Conservation (phyloP, 768 basidiomycete species). For the Coprinopsis strossmayeri region DNA sequence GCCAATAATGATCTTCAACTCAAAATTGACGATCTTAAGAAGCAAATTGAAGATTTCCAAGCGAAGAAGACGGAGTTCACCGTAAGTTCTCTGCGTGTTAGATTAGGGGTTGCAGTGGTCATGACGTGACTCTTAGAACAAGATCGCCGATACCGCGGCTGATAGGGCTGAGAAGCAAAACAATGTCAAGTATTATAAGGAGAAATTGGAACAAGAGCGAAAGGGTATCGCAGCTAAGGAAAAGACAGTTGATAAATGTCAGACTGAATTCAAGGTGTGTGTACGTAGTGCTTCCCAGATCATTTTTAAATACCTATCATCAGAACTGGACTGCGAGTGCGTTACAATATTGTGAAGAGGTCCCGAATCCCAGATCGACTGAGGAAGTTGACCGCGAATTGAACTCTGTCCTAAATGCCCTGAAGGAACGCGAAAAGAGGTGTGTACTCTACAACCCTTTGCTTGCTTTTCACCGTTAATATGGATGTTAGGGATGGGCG, state of each 20-base stretch:
- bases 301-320: background rate
- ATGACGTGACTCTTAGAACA: background rate
- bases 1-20: background rate
- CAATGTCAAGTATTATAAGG: slow-evolving; percentile 37
- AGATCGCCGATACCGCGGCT: slow-evolving; percentile 38
- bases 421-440: slow-evolving; percentile 64
- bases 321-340: slow-evolving; percentile 66
- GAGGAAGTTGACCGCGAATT: slow-evolving; percentile 55
- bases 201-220: slow-evolving; percentile 45
- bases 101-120: background rate
- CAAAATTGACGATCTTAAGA: background rate
- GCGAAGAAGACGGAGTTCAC: background rate
- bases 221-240: slow-evolving; percentile 40
- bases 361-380: slow-evolving; percentile 51
- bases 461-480: slow-evolving; percentile 8
- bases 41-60: background rate
- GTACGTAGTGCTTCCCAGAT: background rate
- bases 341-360: slow-evolving; percentile 49
- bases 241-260: slow-evolving; percentile 39
- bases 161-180: slow-evolving; percentile 46
- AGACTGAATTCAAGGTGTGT: slow-evolving; percentile 59
- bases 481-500: slow-evolving; percentile 57
- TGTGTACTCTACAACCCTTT: slow-evolving; percentile 19
- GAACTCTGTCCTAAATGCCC: slow-evolving; percentile 53
- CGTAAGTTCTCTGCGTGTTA: background rate